Evolutionary conservation across 768 basidiomycete species (phyloP).

Genomic region (Xerocomellus intermedius): DNA sequence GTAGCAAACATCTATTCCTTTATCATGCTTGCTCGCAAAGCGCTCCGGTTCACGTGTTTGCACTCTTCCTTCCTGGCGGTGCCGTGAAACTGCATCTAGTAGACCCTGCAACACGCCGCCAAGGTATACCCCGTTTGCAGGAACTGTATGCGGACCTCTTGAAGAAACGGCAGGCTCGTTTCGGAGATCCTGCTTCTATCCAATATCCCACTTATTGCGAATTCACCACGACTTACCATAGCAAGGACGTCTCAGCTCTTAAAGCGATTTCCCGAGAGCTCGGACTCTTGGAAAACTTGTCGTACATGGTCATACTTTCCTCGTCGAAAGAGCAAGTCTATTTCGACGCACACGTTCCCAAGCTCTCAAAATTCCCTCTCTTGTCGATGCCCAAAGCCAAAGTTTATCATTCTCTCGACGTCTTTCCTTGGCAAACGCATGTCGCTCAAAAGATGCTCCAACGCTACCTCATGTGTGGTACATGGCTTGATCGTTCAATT

Average conservation of each 20-base stretch:
- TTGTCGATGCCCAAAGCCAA: slow-evolving; percentile 83
- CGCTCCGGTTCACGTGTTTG: slow-evolving; percentile 80
- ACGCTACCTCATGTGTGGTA: slow-evolving; percentile 75
- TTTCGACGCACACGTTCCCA: slow-evolving; percentile 71
- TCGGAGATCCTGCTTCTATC: slow-evolving; percentile 48
- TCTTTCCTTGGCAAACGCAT: slow-evolving; percentile 87
- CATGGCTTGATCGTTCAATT: slow-evolving; percentile 77
- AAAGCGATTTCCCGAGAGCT: slow-evolving; percentile 89
- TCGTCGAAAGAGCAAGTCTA: slow-evolving; percentile 82
- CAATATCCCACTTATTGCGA: slow-evolving; percentile 62
- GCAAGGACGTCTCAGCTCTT: slow-evolving; percentile 73
- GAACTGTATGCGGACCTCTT: slow-evolving; percentile 68
- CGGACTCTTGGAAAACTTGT: slow-evolving; percentile 68
- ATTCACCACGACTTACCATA: slow-evolving; percentile 73
- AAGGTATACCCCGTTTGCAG: slow-evolving; percentile 73
- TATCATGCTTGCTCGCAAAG: slow-evolving; percentile 81
- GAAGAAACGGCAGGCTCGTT: slow-evolving; percentile 45
- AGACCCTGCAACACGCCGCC: slow-evolving; percentile 84
- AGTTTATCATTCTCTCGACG: slow-evolving; percentile 68
- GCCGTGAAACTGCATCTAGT: slow-evolving; percentile 80
- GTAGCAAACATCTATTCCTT: slow-evolving; percentile 78
- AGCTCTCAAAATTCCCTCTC: slow-evolving; percentile 81
- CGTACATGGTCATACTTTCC: slow-evolving; percentile 76
- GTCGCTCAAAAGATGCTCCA: slow-evolving; percentile 80
- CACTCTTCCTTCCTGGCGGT: slow-evolving; percentile 75